Evolutionary conservation across 176 grass and related monocot genomes (phyloP), one percentile per base, ranked within the genome.

Genomic region (Triticum dicoccoides): DNA sequence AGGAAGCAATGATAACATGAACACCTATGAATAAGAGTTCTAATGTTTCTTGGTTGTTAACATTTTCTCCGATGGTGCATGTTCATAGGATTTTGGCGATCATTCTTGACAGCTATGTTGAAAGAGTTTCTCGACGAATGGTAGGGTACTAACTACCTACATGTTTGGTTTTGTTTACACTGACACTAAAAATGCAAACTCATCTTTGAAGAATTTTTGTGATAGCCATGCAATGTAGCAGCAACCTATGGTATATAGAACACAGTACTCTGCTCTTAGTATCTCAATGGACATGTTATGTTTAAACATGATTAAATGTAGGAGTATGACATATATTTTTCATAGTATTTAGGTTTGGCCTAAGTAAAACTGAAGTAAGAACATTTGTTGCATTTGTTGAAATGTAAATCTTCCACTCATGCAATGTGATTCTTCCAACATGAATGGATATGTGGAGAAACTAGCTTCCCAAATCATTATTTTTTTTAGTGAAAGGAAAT

Each of bases 61-160:
- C 24, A 80, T 82, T 84, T 80, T 38, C 25, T 86, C 61, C n/a
- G 20, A 51, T 71, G 17, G 62, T 42, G 41, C 54, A 80, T 95
- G 45, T 85, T 78, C 73, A 89, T 76, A 98, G 97, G 97, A 67
- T 92, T 59, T 80, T 93, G 52, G 88, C 92, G 30, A 74, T 92
- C 80, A 61, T 92, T 69, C 77, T 96, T 82, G 92, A 96, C 68
- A 86, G 87, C 15, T 98, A 92, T 80, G 35, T 96, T 74, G 90
- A 96, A 88, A 92, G 90, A 91, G 88, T 94, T 79, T 98, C 94
- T 84, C 91, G 97, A 38, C 83, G 94, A 83, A 98, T 90, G 92
- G 97, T 98, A 91, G 62, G 80, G 79, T 84, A 66, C 69, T 86
- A 86, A 62, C 39, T 86, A 45, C 34, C 35, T 69, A 21, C 12